phyloP scores from a whole-genome alignment of 2,329 filamentous ascomycete species.

The Ophiostoma ips region DNA sequence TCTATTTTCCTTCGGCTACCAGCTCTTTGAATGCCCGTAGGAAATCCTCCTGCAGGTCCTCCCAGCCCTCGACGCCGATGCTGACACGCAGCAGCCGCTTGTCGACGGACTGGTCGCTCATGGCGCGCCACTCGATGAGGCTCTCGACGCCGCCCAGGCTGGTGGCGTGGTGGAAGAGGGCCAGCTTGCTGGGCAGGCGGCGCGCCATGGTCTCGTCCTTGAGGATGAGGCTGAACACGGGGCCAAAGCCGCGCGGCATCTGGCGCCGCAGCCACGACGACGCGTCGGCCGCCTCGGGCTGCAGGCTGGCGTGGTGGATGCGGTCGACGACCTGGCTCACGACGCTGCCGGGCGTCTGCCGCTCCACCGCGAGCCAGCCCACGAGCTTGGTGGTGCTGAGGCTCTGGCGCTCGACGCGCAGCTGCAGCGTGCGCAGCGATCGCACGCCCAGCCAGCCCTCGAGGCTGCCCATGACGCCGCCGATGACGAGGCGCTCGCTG shows the following conservation, averaged over 20 bases:
- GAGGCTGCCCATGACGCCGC: constrained; percentile 73
- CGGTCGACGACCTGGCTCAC: constrained; percentile 42
- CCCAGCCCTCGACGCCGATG: constrained; percentile 72
- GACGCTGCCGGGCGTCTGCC: constrained; percentile 23
- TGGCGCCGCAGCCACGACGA: constrained; percentile 64
- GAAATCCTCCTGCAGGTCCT: constrained; percentile 70
- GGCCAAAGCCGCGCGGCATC: constrained; percentile 84
- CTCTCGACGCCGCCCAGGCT: constrained; percentile 90
- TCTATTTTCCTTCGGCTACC: constrained; percentile 13
- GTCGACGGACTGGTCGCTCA: constrained; percentile 67
- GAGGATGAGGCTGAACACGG: constrained; percentile 69
- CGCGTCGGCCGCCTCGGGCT: constrained; percentile 45
- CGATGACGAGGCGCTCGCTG: constrained; percentile 61
- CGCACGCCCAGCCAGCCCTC: constrained; percentile 88
- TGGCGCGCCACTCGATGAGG: constrained; percentile 88
- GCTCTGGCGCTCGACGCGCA: constrained; percentile 68
- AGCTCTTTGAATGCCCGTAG: constrained; percentile 49
- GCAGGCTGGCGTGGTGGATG: constrained; percentile 63
- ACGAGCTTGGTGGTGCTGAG: constrained; percentile 57
- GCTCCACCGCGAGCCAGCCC: constrained; percentile 47
- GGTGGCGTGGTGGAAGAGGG: constrained; percentile 86
- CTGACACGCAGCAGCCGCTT: constrained; percentile 64
- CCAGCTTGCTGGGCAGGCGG: constrained; percentile 60
- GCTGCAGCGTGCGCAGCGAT: constrained; percentile 70
- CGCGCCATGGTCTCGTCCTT: constrained; percentile 47